Conservation (phyloP, 805 yeast genomes). For the Pichia eremophila region DNA sequence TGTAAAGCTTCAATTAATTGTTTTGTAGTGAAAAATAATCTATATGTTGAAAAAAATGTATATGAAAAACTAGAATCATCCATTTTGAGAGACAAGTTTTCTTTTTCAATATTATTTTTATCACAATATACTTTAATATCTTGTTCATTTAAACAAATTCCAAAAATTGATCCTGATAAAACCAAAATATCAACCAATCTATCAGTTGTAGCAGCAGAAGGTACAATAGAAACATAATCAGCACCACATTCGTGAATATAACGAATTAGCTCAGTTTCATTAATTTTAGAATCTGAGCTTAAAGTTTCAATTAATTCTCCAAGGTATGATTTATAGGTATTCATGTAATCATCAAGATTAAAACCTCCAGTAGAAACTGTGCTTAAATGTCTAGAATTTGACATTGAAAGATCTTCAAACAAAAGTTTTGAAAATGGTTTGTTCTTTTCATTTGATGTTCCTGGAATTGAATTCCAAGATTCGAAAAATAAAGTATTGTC, state of each 20-base stretch:
- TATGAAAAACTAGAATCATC: conserved; percentile 56
- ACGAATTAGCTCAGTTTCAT: too few relatives aligned
- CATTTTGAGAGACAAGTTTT: conserved; percentile 35
- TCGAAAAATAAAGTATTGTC: conserved; percentile 52
- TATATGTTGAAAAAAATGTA: conserved; percentile 61
- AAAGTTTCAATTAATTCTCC: conserved; percentile 10
- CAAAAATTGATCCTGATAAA: conserved; percentile 55
- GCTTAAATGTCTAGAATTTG: conserved; percentile 24
- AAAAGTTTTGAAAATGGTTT: conserved; percentile 24
- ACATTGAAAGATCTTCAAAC: conserved; percentile 18
- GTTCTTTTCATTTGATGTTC: not conserved
- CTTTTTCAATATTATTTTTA: conserved; percentile 11
- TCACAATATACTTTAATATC: conserved; percentile 34
- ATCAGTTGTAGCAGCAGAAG: conserved; percentile 64
- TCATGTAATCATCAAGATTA: conserved; percentile 24
- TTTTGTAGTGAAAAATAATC: conserved; percentile 54
- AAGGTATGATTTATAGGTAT: conserved; percentile 16
- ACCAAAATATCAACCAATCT: conserved; percentile 73
- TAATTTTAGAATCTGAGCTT: too few relatives aligned
- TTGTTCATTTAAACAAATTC: conserved; percentile 29
- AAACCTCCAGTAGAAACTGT: conserved; percentile 27
- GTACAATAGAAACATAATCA: conserved; percentile 17
- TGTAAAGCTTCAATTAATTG: conserved; percentile 43
- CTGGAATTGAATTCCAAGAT: conserved; percentile 23
- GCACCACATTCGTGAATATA: not conserved